Base-by-base conservation (phyloP, 2,329 filamentous ascomycete genomes). In the Talaromyces sp. region DNA sequence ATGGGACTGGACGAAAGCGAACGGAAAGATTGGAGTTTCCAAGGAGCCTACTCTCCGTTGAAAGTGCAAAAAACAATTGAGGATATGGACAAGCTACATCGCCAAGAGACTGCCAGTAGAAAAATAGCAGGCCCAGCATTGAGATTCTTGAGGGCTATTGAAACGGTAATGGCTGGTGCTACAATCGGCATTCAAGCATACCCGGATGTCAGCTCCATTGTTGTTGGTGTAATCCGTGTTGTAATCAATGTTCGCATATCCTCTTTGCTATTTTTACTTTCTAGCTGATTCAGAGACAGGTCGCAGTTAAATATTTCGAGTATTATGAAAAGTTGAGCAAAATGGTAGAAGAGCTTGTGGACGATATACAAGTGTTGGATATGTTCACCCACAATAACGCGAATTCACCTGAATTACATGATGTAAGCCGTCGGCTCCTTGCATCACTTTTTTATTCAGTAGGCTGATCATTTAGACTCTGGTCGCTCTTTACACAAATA, bases 241-340 rank as follows among this genome's bases (percentile, higher is more conserved):
- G 50, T 67, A 1, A 63, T 67, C n/a, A 62, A 63, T 52, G n/a
- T n/a, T n/a, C n/a, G n/a, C n/a, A n/a, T n/a, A n/a, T n/a, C n/a
- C n/a, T n/a, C n/a, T n/a, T n/a, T n/a, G n/a, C n/a, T n/a, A n/a
- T n/a, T n/a, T n/a, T n/a, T n/a, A n/a, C n/a, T n/a, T n/a, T n/a
- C n/a, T n/a, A n/a, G n/a, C n/a, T n/a, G n/a, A n/a, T n/a, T n/a
- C n/a, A n/a, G n/a, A n/a, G n/a, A n/a, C n/a, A n/a, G 64, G 52
- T 62, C n/a, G 64, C 64, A 39, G 45, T 66, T 9, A 66, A 56
- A 22, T 64, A 64, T 14, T 47, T 64, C 3, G 57, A 60, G 19
- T 66, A 66, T 54, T 66, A 64, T 37, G 65, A 65, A 8, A 66
- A 64, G 10, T 5, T 65, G 45, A 45, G 45, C 16, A 37, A 33